These are phyloP conservation scores for Eremothecium sinecaudum DNA, from an alignment of 1,139 yeast genomes.

Conservation along the genomic window DNA sequence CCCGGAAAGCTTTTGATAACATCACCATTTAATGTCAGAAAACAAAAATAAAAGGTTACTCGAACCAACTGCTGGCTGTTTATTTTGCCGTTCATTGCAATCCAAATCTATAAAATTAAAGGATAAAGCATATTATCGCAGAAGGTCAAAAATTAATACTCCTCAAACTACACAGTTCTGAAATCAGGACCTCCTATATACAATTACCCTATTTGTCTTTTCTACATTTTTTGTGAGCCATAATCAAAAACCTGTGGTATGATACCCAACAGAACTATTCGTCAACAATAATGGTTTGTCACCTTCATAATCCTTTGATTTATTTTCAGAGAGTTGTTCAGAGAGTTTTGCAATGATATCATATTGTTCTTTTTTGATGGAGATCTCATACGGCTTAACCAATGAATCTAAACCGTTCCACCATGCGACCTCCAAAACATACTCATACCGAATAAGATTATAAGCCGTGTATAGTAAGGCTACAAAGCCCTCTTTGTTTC, in stretches of 20 bases:
- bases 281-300: conserved; percentile 60
- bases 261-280: conserved; percentile 35
- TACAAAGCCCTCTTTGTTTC: conserved; percentile 90
- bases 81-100: no score
- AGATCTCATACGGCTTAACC: conserved; percentile 86
- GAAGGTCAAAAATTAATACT: no score
- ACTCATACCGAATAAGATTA: conserved; percentile 68
- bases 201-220: background rate
- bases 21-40: no score
- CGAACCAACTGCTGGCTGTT: no score
- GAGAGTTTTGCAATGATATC: conserved; percentile 56
- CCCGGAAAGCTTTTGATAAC: no score
- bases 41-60: no score
- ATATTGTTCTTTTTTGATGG: conserved; percentile 70
- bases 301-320: conserved; percentile 47
- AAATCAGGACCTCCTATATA: background rate
- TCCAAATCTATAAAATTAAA: no score
- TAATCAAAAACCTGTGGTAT: conserved; percentile 17
- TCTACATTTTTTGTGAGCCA: background rate
- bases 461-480: conserved; percentile 85
- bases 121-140: no score
- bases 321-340: conserved; percentile 61
- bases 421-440: conserved; percentile 87
- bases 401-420: conserved; percentile 70
- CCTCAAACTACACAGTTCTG: no score